These are phyloP conservation scores for Zygoascus biomembranicola DNA, from an alignment of 805 yeast species.

Conservation along the genomic window DNA sequence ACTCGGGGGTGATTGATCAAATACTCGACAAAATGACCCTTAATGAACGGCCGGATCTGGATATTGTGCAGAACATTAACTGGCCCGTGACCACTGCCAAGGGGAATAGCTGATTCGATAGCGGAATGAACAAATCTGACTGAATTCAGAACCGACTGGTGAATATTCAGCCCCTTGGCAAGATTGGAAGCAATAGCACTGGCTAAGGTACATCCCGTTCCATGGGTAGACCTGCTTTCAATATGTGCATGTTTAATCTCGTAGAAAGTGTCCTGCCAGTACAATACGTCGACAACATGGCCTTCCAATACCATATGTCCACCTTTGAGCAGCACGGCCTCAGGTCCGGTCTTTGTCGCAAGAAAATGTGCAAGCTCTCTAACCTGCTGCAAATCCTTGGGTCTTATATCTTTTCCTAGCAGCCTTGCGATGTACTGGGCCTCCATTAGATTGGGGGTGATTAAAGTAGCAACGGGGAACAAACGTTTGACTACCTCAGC, in stretches of 20 bases:
- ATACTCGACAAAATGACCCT: slow-evolving; percentile 39
- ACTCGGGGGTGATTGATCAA: slow-evolving; percentile 50
- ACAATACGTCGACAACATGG: slow-evolving; percentile 21
- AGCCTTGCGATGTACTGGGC: slow-evolving; percentile 36
- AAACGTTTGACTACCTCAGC: slow-evolving; percentile 36
- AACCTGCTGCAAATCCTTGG: slow-evolving; percentile 32
- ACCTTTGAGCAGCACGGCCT: slow-evolving; percentile 64
- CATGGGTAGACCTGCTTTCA: slow-evolving; percentile 58
- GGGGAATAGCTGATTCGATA: slow-evolving; percentile 42
- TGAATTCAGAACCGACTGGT: slow-evolving; percentile 45
- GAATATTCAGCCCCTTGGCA: slow-evolving; percentile 44
- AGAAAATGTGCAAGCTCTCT: slow-evolving; percentile 33
- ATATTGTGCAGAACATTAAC: slow-evolving; percentile 53
- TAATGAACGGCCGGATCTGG: slow-evolving; percentile 24
- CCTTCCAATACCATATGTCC: slow-evolving; percentile 50
- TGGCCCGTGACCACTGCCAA: slow-evolving; percentile 57
- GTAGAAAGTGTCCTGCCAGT: slow-evolving; percentile 35
- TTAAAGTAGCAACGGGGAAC: slow-evolving; percentile 45
- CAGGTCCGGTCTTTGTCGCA: slow-evolving; percentile 32
- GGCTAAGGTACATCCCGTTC: slow-evolving; percentile 85
- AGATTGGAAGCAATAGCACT: slow-evolving; percentile 71
- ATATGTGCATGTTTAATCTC: slow-evolving; percentile 42
- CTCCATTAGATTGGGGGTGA: slow-evolving; percentile 74
- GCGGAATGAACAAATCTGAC: slow-evolving; percentile 63
- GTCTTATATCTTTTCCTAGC: slow-evolving; percentile 4